phyloP scores from a whole-genome alignment of 768 basidiomycete genomes.

The Hypholoma fasciculare region DNA sequence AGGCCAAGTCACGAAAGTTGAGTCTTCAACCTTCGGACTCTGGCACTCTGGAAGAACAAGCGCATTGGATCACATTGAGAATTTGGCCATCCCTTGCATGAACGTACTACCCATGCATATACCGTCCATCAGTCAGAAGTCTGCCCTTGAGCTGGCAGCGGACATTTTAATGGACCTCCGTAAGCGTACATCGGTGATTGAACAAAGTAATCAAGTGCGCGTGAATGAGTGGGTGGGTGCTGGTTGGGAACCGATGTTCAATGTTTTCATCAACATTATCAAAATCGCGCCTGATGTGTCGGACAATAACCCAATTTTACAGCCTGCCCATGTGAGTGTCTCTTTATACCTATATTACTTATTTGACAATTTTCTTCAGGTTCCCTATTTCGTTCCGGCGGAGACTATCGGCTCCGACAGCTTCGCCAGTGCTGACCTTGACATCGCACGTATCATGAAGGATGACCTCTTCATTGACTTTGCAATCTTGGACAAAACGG shows the following conservation, averaged over 20 bases:
- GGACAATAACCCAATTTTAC: constrained; percentile 20
- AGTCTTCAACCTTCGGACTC: constrained; percentile 38
- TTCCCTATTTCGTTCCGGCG: constrained; percentile 35
- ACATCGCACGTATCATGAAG: constrained; percentile 22
- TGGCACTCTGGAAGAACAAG: constrained; percentile 49
- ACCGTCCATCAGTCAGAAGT: constrained; percentile 11
- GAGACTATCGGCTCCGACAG: constrained; percentile 5
- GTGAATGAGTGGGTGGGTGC: constrained; percentile 37
- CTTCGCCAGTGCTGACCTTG: constrained; percentile 16
- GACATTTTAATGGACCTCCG: constrained; percentile 35
- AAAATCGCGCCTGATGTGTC: constrained; percentile 29
- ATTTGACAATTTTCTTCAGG: constrained; percentile 17
- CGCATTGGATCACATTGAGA: constrained; percentile 30
- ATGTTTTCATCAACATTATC: constrained; percentile 46
- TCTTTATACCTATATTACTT: background rate
- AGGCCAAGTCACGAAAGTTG: constrained; percentile 24
- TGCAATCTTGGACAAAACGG: constrained; percentile 18
- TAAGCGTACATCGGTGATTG: constrained; percentile 36
- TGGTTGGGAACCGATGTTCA: constrained; percentile 33
- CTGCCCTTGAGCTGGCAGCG: constrained; percentile 27
- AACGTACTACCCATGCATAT: constrained; percentile 43
- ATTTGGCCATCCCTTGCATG: constrained; percentile 44
- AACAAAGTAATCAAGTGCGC: constrained; percentile 37
- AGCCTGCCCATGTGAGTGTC: constrained; percentile 33
- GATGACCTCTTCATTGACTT: constrained; percentile 34